Evolutionary conservation across 306 rosid genomes (phyloP).

Genomic region (Rosa rugosa): DNA sequence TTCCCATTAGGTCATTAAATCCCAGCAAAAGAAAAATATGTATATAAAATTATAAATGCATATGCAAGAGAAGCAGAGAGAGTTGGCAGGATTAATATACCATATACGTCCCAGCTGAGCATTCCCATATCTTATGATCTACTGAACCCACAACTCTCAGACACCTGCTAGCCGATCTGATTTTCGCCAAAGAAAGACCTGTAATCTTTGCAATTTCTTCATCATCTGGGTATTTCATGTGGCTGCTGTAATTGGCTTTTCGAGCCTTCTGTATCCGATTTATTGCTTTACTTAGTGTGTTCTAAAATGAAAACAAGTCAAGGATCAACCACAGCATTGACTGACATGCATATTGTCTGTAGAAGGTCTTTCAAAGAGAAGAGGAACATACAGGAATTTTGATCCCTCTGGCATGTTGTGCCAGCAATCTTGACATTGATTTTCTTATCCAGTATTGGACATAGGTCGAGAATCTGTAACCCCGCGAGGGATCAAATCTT

Average conservation of each 20-base stretch:
- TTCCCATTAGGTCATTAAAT: not conserved
- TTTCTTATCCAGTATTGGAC: slow-evolving; percentile 90
- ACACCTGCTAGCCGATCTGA: slow-evolving; percentile 74
- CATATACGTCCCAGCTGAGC: slow-evolving; percentile 46
- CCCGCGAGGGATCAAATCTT: slow-evolving; percentile 76
- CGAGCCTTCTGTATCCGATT: slow-evolving; percentile 74
- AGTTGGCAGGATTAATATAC: slow-evolving; percentile 48
- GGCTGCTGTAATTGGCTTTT: slow-evolving; percentile 43
- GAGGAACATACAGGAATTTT: slow-evolving; percentile 66
- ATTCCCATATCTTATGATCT: slow-evolving; percentile 66
- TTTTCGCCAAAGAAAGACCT: slow-evolving; percentile 78
- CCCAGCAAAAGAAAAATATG: not conserved
- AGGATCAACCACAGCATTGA: slow-evolving; percentile 34
- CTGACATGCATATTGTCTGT: slow-evolving; percentile 19
- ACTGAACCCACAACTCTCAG: slow-evolving; percentile 72
- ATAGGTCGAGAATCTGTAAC: slow-evolving; percentile 87
- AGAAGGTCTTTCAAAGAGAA: slow-evolving; percentile 26
- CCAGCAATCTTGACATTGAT: slow-evolving; percentile 73
- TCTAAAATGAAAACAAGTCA: slow-evolving; percentile 48
- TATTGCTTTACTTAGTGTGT: slow-evolving; percentile 63
- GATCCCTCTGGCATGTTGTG: slow-evolving; percentile 64
- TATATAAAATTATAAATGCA: not conserved
- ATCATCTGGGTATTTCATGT: slow-evolving; percentile 53
- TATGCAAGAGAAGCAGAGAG: slow-evolving; percentile 5
- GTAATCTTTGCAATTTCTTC: slow-evolving; percentile 69